phyloP scores from a whole-genome alignment of 176 grass and related monocot species.

The Eragrostis nindensis region DNA sequence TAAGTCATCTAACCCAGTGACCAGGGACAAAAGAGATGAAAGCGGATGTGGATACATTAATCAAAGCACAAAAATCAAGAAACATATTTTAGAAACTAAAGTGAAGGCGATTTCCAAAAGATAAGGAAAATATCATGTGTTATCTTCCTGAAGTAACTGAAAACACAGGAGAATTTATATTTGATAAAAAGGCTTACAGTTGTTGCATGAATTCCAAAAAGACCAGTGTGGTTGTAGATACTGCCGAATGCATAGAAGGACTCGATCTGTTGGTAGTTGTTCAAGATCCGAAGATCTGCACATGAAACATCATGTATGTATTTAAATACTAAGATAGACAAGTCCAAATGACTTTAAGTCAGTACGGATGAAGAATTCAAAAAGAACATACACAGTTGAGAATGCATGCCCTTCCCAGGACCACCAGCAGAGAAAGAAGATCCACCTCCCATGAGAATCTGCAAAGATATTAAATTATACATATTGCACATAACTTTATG shows the following conservation, averaged over 20 bases:
- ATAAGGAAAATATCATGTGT: neutral
- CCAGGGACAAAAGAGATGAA: neutral
- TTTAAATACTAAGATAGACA: constrained; percentile 4
- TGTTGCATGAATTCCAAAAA: constrained; percentile 71
- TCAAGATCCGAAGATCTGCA: constrained; percentile 67
- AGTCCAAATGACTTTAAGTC: constrained; percentile 18
- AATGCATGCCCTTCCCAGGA: constrained; percentile 83
- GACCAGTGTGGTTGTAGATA: constrained; percentile 67
- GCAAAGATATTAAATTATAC: constrained; percentile 1
- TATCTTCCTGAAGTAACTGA: neutral
- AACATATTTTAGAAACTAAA: constrained; percentile 5
- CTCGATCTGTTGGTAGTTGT: constrained; percentile 66
- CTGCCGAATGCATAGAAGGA: constrained; percentile 73
- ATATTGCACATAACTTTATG: neutral
- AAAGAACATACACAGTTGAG: constrained; percentile 63
- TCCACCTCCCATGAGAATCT: constrained; percentile 90
- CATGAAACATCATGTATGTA: neutral
- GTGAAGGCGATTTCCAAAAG: neutral
- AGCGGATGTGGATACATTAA: neutral
- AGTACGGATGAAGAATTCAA: constrained; percentile 10
- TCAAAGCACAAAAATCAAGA: neutral
- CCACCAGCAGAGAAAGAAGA: constrained; percentile 74
- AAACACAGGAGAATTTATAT: neutral
- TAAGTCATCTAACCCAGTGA: constrained; percentile 18
- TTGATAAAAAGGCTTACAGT: constrained; percentile 54